Conservation (phyloP, 116 monocot genomes). For the Iris pallida region DNA sequence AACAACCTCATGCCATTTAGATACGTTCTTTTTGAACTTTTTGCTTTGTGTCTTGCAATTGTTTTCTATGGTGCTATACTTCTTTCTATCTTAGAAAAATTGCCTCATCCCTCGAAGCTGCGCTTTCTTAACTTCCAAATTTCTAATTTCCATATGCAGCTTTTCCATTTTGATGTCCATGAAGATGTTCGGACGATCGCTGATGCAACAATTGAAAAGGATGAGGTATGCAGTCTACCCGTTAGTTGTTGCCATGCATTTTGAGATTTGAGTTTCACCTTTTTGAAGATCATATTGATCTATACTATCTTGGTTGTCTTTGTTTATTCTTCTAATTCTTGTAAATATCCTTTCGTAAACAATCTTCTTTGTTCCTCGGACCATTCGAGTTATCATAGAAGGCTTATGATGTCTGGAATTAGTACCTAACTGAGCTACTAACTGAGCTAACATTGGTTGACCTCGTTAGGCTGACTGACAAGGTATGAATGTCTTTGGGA, state of each 20-base stretch:
- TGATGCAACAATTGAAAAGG: constrained; percentile 95
- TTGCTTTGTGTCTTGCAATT: too few species aligned
- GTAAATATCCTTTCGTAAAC: not conserved
- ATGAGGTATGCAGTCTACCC: constrained; percentile 47
- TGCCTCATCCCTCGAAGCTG: not conserved
- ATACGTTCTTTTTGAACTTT: too few species aligned
- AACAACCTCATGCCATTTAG: too few species aligned
- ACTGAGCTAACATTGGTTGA: too few species aligned
- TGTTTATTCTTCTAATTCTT: not conserved
- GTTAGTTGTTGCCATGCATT: not conserved
- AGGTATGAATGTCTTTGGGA: too few species aligned
- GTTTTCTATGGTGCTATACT: too few species aligned
- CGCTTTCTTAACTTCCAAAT: not conserved
- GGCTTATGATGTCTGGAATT: too few species aligned
- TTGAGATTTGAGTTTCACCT: not conserved
- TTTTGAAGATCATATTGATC: not conserved
- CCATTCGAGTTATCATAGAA: too few species aligned
- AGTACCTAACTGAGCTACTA: too few species aligned
- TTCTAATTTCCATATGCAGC: constrained; percentile 30
- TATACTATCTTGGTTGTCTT: not conserved
- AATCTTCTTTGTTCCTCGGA: too few species aligned
- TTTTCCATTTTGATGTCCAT: constrained; percentile 99
- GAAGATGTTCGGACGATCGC: constrained; percentile 96
- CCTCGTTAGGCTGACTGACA: too few species aligned
- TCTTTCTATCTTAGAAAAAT: not conserved